A percentile compares a stretch with the other conserved stretches of the same genome.
Evolutionary conservation across 352 stramenopile genomes (phyloP).

Genomic region (Phytophthora rubi): DNA sequence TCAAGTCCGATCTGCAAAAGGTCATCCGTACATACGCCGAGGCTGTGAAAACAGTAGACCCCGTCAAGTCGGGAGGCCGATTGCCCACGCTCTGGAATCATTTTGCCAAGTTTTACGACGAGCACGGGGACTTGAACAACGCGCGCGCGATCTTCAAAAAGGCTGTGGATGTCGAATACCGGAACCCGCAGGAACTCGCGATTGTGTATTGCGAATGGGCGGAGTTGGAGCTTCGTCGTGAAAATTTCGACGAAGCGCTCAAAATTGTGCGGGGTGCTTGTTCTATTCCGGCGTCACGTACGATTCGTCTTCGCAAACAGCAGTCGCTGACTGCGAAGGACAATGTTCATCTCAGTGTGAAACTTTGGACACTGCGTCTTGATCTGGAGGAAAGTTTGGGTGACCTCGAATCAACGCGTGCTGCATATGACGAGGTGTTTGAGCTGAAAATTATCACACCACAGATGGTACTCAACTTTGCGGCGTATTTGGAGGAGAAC

Average conservation of each 20-base stretch:
- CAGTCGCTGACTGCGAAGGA: conserved; percentile 60
- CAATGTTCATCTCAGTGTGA: conserved; percentile 91
- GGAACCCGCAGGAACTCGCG: conserved; percentile 93
- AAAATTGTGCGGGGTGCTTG: conserved; percentile 88
- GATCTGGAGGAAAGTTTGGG: conserved; percentile 99
- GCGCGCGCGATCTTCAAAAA: conserved; percentile 94
- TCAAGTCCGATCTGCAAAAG: conserved; percentile 58
- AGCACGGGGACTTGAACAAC: conserved; percentile 91
- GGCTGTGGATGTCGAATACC: conserved; percentile 78
- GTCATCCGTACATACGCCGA: conserved; percentile 90
- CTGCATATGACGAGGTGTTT: conserved; percentile 95
- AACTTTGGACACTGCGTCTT: conserved; percentile 97
- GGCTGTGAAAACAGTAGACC: conserved; percentile 93
- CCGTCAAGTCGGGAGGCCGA: conserved; percentile 82
- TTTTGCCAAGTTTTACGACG: conserved; percentile 96
- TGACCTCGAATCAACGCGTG: conserved; percentile 93
- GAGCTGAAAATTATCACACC: conserved; percentile 97
- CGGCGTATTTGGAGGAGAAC: conserved; percentile 95
- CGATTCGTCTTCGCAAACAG: conserved; percentile 61
- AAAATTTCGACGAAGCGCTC: conserved; percentile 96
- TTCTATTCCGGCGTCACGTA: conserved; percentile 51
- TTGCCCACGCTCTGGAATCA: conserved; percentile 94
- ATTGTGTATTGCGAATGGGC: conserved; percentile 94
- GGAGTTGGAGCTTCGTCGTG: conserved; percentile 96
- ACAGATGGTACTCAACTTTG: conserved; percentile 98